Evolutionary conservation across 768 basidiomycete genomes (phyloP).

Genomic region (Strobilomyces confusus): DNA sequence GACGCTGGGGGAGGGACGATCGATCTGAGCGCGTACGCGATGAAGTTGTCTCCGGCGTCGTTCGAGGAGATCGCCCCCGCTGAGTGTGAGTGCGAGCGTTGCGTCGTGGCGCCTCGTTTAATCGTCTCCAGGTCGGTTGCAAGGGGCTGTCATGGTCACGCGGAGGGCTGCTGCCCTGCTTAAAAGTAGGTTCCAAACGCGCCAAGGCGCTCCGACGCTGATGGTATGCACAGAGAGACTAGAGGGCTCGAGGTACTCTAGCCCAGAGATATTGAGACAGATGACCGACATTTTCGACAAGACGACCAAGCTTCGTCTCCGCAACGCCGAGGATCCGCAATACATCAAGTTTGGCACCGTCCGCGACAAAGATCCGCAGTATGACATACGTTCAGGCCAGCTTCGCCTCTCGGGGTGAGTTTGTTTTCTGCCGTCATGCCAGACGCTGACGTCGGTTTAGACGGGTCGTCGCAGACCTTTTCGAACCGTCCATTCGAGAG

Average conservation of each 20-base stretch:
- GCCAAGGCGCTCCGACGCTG: conserved; percentile 11
- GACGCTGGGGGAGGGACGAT: conserved; percentile 49
- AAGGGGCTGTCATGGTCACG: too few species aligned
- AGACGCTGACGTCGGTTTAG: conserved; percentile 19
- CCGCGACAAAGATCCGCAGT: conserved; percentile 35
- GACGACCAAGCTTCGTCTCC: conserved; percentile 29
- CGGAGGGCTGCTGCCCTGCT: too few species aligned
- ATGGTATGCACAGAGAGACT: conserved; percentile 24
- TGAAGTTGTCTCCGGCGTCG: too few species aligned
- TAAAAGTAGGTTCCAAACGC: conserved; percentile 26
- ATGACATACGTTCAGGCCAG: conserved; percentile 38
- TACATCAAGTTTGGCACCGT: conserved; percentile 41
- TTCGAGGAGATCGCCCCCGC: too few species aligned
- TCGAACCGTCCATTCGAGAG: conserved; percentile 40
- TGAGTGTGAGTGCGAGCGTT: too few species aligned
- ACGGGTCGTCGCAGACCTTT: conserved; percentile 38
- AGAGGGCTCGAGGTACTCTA: conserved; percentile 21
- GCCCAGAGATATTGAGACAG: conserved; percentile 29
- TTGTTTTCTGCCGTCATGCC: background rate
- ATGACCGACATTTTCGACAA: too few species aligned
- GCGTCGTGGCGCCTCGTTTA: too few species aligned
- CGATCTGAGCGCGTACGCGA: conserved; percentile 21
- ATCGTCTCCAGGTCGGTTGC: too few species aligned
- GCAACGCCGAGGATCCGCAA: conserved; percentile 33
- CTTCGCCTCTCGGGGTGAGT: conserved; percentile 37